Evolutionary conservation across 169 alveolate genomes (phyloP).

Genomic region (Eimeria tenella): DNA sequence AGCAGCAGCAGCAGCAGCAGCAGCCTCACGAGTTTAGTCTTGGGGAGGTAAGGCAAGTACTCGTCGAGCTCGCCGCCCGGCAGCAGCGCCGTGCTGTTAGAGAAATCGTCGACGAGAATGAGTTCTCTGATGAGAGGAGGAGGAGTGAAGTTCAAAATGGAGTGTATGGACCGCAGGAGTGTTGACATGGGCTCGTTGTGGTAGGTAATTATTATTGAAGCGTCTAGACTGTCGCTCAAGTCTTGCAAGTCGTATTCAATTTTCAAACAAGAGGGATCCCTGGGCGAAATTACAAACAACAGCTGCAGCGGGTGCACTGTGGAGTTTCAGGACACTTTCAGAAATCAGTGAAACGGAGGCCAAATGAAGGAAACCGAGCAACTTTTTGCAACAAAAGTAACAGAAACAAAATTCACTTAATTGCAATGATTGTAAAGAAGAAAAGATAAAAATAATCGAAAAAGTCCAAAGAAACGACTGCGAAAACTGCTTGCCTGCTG

Average conservation of each 20-base stretch:
- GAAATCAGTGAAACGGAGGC: neutral
- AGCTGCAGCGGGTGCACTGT: neutral
- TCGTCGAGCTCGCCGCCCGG: constrained; percentile 81
- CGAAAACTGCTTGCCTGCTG: constrained; percentile 56
- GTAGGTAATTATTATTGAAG: constrained; percentile 78
- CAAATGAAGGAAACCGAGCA: neutral
- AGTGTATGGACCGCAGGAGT: constrained; percentile 81
- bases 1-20: neutral
- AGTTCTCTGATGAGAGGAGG: constrained; percentile 83
- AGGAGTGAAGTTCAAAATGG: constrained; percentile 82
- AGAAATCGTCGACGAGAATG: constrained; percentile 79
- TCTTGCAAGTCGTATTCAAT: constrained; percentile 71
- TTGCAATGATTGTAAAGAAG: no score
- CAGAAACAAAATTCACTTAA: neutral
- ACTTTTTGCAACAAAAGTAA: neutral
- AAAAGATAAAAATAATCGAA: no score
- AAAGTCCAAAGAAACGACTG: no score
- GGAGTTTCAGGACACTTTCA: neutral
- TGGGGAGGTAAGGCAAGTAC: constrained; percentile 78
- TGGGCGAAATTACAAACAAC: constrained; percentile 52
- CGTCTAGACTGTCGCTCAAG: constrained; percentile 75
- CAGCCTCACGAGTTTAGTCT: constrained; percentile 64
- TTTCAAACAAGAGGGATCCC: constrained; percentile 23
- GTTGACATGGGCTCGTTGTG: constrained; percentile 83
- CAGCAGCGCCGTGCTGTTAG: constrained; percentile 76